Base-by-base conservation (phyloP, 2,329 filamentous ascomycete genomes). In the Epichloe gansuensis region DNA sequence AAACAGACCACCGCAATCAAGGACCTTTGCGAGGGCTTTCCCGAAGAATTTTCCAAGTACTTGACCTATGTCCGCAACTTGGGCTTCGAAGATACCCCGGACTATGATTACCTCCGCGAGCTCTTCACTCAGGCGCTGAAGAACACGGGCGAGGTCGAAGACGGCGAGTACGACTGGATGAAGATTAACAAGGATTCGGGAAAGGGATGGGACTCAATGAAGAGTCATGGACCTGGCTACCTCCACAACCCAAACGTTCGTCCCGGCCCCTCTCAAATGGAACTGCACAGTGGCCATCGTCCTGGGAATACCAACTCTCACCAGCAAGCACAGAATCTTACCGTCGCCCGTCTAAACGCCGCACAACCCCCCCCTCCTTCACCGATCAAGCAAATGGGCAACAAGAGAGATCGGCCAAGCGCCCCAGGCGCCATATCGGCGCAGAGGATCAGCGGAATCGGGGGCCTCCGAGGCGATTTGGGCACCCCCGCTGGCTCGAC, bases 121-220 rank as follows among this genome's bases (percentile, higher is more conserved):
- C 82, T 98, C 52, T 95, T 98, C 74, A 96, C 91, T 1, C 88
- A 95, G 70, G 89, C 91, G 21, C 78, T 97, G 57, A 95, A 96
- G 79, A 91, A 89, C 67, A 86, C 87, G 2, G 90, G 90, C 52
- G 90, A 95, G 62, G 84, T 96, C 8, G 93, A 97, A 67, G 93
- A 98, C 69, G 93, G 93, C 64, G 91, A 97, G 68, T 98, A 97
- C 69, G 93, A 98, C 73, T 98, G 93, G 93, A 95, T 97, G 89
- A 96, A 95, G 78, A 77, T 95, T 61, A 93, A 89, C 74, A 82
- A 82, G 68, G 76, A 79, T 64, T 74, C 77, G 63, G 88, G 89
- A 71, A 93, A 95, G 72, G 89, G 89, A 57, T 95, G 88, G 88
- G 89, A 95, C 71, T 66, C 66, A 52, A 68, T 64, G 61, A 87